Base-by-base conservation (phyloP, 2,329 filamentous ascomycete genomes). In the Claviceps fusiformis region DNA sequence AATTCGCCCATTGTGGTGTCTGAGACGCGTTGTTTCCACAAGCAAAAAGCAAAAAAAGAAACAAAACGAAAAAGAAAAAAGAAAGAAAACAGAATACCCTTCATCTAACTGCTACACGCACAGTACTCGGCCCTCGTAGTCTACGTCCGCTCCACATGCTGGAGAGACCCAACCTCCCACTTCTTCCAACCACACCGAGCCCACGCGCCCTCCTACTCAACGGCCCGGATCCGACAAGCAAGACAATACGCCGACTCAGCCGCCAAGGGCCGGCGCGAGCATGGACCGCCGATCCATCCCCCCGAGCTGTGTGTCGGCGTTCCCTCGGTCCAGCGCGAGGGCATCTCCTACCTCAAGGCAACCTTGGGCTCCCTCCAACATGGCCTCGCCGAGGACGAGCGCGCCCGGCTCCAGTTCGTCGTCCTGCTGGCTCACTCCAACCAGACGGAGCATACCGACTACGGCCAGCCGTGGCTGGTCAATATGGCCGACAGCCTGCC, bases 221-320 rank as follows among this genome's bases (percentile, higher is more conserved):
- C 37, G 35, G 41, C 52, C 15, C 50, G 57, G 27, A 57, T 57
- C 7, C 31, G 49, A 7, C 46, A 59, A 27, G 50, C 55, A 11
- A 35, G 51, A 19, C 31, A 46, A 29, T 59, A 53, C 24, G 52
- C 51, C 33, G 57, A 56, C 15, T 31, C 27, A 3, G 27, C 50
- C 9, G 53, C 19, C 15, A 31, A 37, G 3, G 31, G 29, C 5
- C 19, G 51, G 45, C 35, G 29, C 7, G 11, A 11, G 27, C 29
- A 46, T 7, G 35, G 35, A 24, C 35, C 29, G 19, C 29, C n/a
- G 10, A 13, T 10, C 7, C 29, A 29, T 15, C 41, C 55, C 5
- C 53, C 55, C 3, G 41, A 57, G n/a, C 46, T 59, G 15, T 59
- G 57, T 43, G 35, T 53, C n/a, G 57, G 57, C 3, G 37, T 59